Percentiles rank a stretch among this genome's conserved stretches.
phyloP scores from a whole-genome alignment of 2,329 filamentous ascomycete genomes.

The Paracamarosporium sp. region DNA sequence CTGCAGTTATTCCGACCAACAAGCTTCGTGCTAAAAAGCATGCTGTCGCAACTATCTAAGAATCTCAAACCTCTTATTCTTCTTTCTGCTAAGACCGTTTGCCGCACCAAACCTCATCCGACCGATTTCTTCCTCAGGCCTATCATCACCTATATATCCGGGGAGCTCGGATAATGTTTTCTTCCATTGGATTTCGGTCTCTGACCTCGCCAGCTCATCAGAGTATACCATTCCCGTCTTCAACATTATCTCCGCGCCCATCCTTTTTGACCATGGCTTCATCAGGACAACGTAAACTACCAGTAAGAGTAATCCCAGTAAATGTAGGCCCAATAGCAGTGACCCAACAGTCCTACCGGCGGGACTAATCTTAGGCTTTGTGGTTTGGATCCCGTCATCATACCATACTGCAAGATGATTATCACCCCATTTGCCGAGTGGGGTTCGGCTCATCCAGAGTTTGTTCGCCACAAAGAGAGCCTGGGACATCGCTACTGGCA shows the following conservation, averaged over 20 bases:
- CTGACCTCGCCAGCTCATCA: conserved; percentile 1
- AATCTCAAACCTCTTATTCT: conserved; percentile 4
- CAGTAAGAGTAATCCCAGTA: conserved; percentile 13
- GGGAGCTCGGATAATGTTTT: conserved; percentile 1
- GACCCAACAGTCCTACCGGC: conserved; percentile 10
- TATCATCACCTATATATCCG: conserved; percentile 17
- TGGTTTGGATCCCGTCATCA: conserved; percentile 5
- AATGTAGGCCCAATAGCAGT: conserved; percentile 12
- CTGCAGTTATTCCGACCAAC: too few relatives aligned
- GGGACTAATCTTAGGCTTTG: conserved; percentile 11
- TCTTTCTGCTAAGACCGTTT: background rate
- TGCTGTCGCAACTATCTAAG: background rate
- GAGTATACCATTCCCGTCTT: conserved; percentile 13
- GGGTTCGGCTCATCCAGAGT: background rate
- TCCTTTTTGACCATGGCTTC: conserved; percentile 6
- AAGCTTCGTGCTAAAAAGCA: background rate
- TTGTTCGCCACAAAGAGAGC: conserved; percentile 13
- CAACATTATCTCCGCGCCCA: conserved; percentile 16
- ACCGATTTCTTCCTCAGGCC: conserved; percentile 3
- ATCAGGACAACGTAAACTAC: background rate
- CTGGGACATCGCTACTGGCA: background rate
- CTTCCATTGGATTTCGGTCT: conserved; percentile 3
- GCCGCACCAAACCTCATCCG: conserved; percentile 11
- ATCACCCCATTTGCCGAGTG: background rate
- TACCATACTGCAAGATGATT: background rate